Conservation (phyloP, 2,329 filamentous ascomycete genomes). For the Ophiostoma novo-ulmi region DNA sequence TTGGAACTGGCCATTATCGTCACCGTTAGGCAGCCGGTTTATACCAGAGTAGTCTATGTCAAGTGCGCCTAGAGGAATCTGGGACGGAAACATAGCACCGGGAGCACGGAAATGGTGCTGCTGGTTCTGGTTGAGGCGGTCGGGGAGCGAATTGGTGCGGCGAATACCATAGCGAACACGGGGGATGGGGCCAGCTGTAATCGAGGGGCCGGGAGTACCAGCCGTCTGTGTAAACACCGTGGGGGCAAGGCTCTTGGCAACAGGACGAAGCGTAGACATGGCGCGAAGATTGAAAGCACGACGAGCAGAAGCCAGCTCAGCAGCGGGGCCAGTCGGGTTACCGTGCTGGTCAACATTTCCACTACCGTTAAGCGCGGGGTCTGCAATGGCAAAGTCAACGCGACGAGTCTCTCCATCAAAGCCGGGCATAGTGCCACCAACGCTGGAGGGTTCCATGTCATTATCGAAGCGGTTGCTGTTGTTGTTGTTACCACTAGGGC, state of each 20-base stretch:
- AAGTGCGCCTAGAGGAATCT: slow-evolving; percentile 40
- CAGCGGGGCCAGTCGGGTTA: slow-evolving; percentile 29
- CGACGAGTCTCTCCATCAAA: slow-evolving; percentile 34
- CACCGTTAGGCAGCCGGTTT: slow-evolving; percentile 13
- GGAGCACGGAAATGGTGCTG: slow-evolving; percentile 45
- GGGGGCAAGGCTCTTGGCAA: slow-evolving; percentile 63
- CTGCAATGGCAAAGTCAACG: slow-evolving; percentile 41
- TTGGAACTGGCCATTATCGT: slow-evolving; percentile 36
- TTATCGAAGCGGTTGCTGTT: background rate
- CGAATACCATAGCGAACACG: slow-evolving; percentile 61
- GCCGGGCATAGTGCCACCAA: background rate
- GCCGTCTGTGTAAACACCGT: slow-evolving; percentile 59
- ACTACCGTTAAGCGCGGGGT: slow-evolving; percentile 29
- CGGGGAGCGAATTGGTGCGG: slow-evolving; percentile 68
- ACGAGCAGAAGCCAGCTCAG: slow-evolving; percentile 34
- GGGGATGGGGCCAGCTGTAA: slow-evolving; percentile 45
- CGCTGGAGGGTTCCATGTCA: background rate
- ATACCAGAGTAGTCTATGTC: slow-evolving; percentile 27
- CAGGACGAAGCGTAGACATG: slow-evolving; percentile 58
- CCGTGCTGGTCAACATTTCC: slow-evolving; percentile 9
- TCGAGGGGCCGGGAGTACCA: slow-evolving; percentile 30
- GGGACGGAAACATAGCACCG: slow-evolving; percentile 47
- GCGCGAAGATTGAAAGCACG: slow-evolving; percentile 54
- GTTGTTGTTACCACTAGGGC: background rate
- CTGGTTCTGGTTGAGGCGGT: slow-evolving; percentile 50